Evolutionary conservation across 192 early-diverging fungal species (phyloP), one percentile per base, ranked within the genome.

Genomic region (Coemansia interrupta): DNA sequence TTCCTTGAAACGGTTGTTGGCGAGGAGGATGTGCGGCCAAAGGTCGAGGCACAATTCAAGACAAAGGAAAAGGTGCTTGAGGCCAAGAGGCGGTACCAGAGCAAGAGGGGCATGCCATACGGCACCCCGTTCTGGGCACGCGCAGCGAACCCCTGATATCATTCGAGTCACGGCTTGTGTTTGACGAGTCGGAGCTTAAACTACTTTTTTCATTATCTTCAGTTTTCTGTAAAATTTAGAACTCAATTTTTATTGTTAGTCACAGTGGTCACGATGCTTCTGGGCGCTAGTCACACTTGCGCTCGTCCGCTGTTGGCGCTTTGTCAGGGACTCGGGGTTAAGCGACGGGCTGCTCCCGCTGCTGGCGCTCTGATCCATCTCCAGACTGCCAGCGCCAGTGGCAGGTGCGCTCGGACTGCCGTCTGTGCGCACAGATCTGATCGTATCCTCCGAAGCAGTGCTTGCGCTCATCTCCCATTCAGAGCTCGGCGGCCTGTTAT

Each of bases 1-100:
- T 89, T 89, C 59, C 47, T 89, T 30, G 74, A 87, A 45, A 72
- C 80, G 1, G 39, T 88, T 32, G 72, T 73, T 2, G 82, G 75
- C 13, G 81, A 72, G 2, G 85, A 87, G 12, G 87, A 89, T 61
- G 87, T 89, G 29, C 83, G 87, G n/a, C 85, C 85, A 13, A 63
- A 56, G 61, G 80, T 84, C 30, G 86, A 87, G 15, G 73, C 71
- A 22, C 72, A 79, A 23, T 86, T 80, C 49, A 80, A 66, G 44
- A 80, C 78, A 15, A 72, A 44, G 20, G 66, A 80, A 12, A 80
- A 80, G 45, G 59, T 80, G 12, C 28, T 49, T 7, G 76, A 78
- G 23, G 76, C 76, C 18, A 64, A 69, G 38, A 66, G 56, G 24
- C 65, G 70, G 26, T 69, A 61, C 54, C 49, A 58, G 54, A 53